Base-by-base conservation (phyloP, 1,284 basidiomycete genomes). In the Ustilago cynodontis region DNA sequence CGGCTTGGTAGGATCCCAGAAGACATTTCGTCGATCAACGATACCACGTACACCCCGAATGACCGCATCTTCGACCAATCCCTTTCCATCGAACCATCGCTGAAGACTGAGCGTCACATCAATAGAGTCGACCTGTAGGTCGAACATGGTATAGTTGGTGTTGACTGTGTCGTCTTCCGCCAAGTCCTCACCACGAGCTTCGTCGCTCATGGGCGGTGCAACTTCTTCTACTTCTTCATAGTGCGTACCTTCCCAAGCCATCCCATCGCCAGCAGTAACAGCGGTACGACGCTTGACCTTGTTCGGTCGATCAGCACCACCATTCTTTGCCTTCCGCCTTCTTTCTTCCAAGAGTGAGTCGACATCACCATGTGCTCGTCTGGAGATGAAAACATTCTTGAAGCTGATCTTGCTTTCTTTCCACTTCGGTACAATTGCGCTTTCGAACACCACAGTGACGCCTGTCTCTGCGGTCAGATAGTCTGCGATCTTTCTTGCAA, bases 391-490 rank as follows among this genome's bases (percentile, higher is more conserved):
- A 50, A 99, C 95, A 79, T 98, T 98, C 83, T 94, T 94, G 89
- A 99, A 97, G 1, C 94, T 94, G 71, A 99, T 93, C 22, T 92
- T 91, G 16, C 94, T 95, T 81, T 96, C 94, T 70, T 94, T 94
- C 94, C 96, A 98, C 85, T 95, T 95, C 3, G 96, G 96, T 5
- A 99, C 95, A 79, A 99, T 95, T 29, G 97, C 97, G 8, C 93
- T 95, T 87, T 98, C 96, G 86, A 98, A 99, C 57, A 97, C 93
- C 78, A 99, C 92, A 4, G 92, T 95, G 50, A 97, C 91, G 0
- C 97, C 97, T 0, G 95, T 97, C 85, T 95, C 93, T 0, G 91
- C 89, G 1, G 97, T 98, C 59, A 99, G 88, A 84, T 98, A 96
- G 86, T 95, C 92, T 70, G 95, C 96, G 53, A 99, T 92, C 49